Evolutionary conservation across 768 basidiomycete species (phyloP), one percentile per base, ranked within the genome.

Genomic region (Xerocomellus intermedius): DNA sequence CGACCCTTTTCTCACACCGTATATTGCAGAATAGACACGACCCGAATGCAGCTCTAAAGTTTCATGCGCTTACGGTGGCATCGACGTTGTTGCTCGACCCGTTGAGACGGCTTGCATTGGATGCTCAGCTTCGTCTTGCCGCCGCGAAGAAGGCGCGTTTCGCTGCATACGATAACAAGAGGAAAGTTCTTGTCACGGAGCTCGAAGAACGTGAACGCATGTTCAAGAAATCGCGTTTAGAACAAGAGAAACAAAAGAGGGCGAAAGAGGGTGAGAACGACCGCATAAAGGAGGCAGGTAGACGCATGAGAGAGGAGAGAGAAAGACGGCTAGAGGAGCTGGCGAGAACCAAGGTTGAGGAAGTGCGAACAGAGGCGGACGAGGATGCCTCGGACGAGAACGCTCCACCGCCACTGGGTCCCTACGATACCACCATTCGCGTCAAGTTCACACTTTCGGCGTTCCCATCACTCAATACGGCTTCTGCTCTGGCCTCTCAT

Each of bases 41-140:
- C 64, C 86, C 89, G 37, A 80, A 90, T 73, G 91, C 91, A 83
- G 87, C 87, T 2, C 80, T 84, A 52, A 88, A 90, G 66, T 93
- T 94, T 64, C 91, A 94, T 66, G 89, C 89, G 52, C 81, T 94
- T 46, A 92, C 87, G 52, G 83, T 84, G 56, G 89, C 91, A 0
- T 88, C 90, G 62, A 86, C 91, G 67, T 76, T 91, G 2, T 76
- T 94, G 7, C 85, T 92, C 53, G 91, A 93, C 62, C 91, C 91
- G 5, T 71, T 89, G 32, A 83, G 87, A 36, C 83, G 89, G 19
- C 76, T 91, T 39, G 90, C 88, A 0, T 75, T 94, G 50, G 89
- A 94, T 64, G 88, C 89, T 2, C 89, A 87, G 64, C 71, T 88
- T n/a, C 84, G 86, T 39, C 69, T 86, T 2, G 83, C 86, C 54